Percentiles rank a stretch among this genome's conserved stretches.
Evolutionary conservation across 73 alveolate species (phyloP).

Genomic region (Diophrys appendiculata): DNA sequence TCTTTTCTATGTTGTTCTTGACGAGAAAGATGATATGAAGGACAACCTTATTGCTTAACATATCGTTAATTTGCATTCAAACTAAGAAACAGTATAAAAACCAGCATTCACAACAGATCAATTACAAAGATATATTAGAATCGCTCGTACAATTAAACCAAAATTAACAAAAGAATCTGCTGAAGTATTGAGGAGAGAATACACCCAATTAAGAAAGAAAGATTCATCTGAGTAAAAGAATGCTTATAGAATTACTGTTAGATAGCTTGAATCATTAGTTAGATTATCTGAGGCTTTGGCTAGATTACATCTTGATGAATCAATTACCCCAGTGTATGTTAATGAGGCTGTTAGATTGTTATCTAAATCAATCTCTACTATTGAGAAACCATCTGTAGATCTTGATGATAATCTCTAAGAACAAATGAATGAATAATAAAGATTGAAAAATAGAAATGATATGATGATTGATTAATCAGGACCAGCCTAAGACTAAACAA

Average conservation of each 20-base stretch:
- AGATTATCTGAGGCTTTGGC: constrained; percentile 97
- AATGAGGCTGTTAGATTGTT: constrained; percentile 90
- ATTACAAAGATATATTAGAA: constrained; percentile 85
- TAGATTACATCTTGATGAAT: constrained; percentile 85
- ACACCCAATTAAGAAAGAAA: constrained; percentile 82
- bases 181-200: constrained; percentile 76
- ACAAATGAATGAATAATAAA: constrained; percentile 4
- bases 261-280: constrained; percentile 96
- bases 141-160: constrained; percentile 94
- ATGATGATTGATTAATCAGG: neutral
- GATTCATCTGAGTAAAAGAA: constrained; percentile 80
- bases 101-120: constrained; percentile 84
- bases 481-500: constrained; percentile 11
- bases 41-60: constrained; percentile 90
- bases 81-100: constrained; percentile 54
- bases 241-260: constrained; percentile 97
- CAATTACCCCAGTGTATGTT: constrained; percentile 78
- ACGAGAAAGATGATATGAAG: constrained; percentile 80
- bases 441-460: neutral
- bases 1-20: constrained; percentile 94
- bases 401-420: constrained; percentile 19
- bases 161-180: constrained; percentile 93
- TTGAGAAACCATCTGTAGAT: constrained; percentile 79
- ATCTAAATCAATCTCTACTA: constrained; percentile 79
- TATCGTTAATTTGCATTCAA: constrained; percentile 86